A percentile compares a stretch with the other conserved stretches of the same genome.
These are phyloP conservation scores for Laburnicola sp. DNA, from an alignment of 2,329 filamentous ascomycete genomes.

Conservation along the genomic window DNA sequence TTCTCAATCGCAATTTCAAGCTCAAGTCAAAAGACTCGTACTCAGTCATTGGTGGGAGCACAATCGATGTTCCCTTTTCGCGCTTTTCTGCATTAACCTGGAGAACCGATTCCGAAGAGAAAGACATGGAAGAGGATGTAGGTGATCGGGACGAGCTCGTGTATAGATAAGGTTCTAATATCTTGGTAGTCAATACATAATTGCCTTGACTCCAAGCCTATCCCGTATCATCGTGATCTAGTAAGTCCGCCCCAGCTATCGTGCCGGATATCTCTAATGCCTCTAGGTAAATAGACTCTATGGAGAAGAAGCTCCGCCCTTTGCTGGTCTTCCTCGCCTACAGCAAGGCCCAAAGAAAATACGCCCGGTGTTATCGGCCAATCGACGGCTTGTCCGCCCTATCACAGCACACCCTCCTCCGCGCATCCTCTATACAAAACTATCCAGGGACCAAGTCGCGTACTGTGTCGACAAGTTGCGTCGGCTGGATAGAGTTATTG, in stretches of 20 bases:
- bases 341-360: no score
- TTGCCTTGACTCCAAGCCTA: background rate
- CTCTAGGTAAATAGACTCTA: background rate
- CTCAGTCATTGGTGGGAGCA: conserved; percentile 40
- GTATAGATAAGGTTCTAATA: conserved; percentile 10
- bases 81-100: conserved; percentile 28
- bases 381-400: no score
- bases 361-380: no score
- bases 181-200: conserved; percentile 6
- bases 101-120: background rate
- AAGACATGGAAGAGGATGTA: conserved; percentile 9
- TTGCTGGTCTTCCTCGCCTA: no score
- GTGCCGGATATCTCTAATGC: background rate
- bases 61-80: conserved; percentile 55
- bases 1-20: conserved; percentile 19
- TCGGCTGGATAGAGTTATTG: background rate
- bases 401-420: no score
- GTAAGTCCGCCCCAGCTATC: background rate
- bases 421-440: no score
- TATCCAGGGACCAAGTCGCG: background rate
- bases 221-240: conserved; percentile 1
- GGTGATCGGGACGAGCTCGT: conserved; percentile 4
- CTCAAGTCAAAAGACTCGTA: background rate
- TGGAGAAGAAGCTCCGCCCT: no score
- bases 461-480: conserved; percentile 1